Conservation (phyloP, 2,329 filamentous ascomycete genomes). For the Cyphellophora attinorum region DNA sequence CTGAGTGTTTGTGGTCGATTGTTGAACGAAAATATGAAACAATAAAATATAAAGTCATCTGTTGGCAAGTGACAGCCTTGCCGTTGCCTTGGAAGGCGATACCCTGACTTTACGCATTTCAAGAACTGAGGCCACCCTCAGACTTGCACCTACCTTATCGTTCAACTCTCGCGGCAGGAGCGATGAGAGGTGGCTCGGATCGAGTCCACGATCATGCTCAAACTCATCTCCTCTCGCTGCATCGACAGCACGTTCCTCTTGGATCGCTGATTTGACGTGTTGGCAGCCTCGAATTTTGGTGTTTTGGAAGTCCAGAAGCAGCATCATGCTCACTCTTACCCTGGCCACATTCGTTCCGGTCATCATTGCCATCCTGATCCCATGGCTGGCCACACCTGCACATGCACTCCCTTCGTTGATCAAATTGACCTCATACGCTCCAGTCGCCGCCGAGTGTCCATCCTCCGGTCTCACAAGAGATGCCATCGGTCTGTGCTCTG, state of each 20-base stretch:
- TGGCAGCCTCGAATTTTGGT: neutral
- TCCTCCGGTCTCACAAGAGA: slow-evolving; percentile 26
- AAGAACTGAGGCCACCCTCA: no score
- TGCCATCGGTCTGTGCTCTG: slow-evolving; percentile 26
- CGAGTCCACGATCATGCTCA: no score
- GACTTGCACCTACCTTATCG: no score
- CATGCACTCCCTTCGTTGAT: neutral
- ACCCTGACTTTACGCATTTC: no score
- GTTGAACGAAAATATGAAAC: no score
- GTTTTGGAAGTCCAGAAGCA: neutral
- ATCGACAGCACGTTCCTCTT: neutral
- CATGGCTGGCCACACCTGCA: neutral
- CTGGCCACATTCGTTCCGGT: no score
- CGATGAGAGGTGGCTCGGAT: no score
- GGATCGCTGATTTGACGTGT: neutral
- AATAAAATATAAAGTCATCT: no score
- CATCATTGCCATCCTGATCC: neutral
- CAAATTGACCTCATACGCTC: slow-evolving; percentile 22
- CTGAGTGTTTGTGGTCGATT: no score
- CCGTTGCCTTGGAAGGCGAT: no score
- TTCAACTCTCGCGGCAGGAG: no score
- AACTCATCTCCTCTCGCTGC: neutral
- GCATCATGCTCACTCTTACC: neutral
- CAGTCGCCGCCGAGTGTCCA: slow-evolving; percentile 28
- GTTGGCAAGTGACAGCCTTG: no score